These are phyloP conservation scores for Lachancea kluyveri DNA, from an alignment of 805 yeast genomes.

Conservation along the genomic window DNA sequence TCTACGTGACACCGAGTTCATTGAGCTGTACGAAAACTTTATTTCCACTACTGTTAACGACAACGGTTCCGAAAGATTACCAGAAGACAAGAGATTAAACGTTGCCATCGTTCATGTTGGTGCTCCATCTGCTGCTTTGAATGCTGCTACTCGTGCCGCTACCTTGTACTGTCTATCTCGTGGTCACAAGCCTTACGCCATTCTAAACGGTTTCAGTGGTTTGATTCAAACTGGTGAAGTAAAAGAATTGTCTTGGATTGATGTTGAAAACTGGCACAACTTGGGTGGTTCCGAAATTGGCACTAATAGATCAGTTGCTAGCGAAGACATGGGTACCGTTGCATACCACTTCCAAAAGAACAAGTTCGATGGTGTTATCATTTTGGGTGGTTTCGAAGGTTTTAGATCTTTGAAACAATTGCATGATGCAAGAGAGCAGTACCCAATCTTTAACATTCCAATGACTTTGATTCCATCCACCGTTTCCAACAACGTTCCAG, in stretches of 20 bases:
- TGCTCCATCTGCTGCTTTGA: conserved; percentile 97
- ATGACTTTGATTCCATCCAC: conserved; percentile 93
- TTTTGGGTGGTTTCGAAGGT: conserved; percentile 98
- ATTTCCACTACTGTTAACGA: conserved; percentile 62
- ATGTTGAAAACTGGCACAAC: conserved; percentile 82
- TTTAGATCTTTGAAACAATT: conserved; percentile 77
- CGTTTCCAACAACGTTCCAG: conserved; percentile 97
- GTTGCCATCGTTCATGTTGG: conserved; percentile 90
- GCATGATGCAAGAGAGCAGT: conserved; percentile 64
- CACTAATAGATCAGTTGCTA: conserved; percentile 84
- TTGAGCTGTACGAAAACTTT: conserved; percentile 72
- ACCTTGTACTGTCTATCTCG: conserved; percentile 80
- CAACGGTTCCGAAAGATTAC: conserved; percentile 54
- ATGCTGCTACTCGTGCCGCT: conserved; percentile 87
- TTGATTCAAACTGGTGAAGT: conserved; percentile 85
- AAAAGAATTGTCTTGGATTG: conserved; percentile 68
- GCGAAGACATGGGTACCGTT: conserved; percentile 79
- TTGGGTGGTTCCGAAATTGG: conserved; percentile 96
- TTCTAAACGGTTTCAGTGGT: conserved; percentile 91
- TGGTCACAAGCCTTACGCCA: conserved; percentile 88
- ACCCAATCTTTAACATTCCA: conserved; percentile 92
- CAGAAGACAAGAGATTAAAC: conserved; percentile 55
- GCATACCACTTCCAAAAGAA: conserved; percentile 91
- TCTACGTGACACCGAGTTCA: conserved; percentile 81
- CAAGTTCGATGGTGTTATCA: conserved; percentile 78